Percentiles rank a stretch among this genome's conserved stretches.
Conservation (phyloP, 2,329 filamentous ascomycete species). For the Sarocladiaceae sp. region DNA sequence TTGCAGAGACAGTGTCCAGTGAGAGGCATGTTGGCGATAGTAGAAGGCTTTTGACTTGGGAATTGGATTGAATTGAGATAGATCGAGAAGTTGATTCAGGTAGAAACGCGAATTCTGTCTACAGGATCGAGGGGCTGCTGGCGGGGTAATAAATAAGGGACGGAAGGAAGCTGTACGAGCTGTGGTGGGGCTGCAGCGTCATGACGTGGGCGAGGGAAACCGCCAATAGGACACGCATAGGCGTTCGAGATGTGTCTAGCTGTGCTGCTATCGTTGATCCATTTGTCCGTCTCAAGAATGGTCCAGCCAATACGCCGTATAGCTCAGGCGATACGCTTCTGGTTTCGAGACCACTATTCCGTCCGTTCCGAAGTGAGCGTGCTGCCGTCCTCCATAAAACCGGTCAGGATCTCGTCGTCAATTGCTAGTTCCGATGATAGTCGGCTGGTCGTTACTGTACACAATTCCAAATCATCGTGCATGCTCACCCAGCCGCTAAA, state of each 20-base stretch:
- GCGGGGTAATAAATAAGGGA: slow-evolving; percentile 20
- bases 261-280: too few relatives aligned
- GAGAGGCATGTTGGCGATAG: slow-evolving; percentile 53
- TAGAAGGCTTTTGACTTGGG: neutral
- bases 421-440: neutral
- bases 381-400: too few relatives aligned
- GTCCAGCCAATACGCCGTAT: too few relatives aligned
- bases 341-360: too few relatives aligned
- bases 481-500: neutral
- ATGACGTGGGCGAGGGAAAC: slow-evolving; percentile 19
- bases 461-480: slow-evolving; percentile 8
- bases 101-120: too few relatives aligned
- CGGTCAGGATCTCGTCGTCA: neutral
- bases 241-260: too few relatives aligned
- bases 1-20: slow-evolving; percentile 69
- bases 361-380: too few relatives aligned
- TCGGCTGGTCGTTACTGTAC: neutral
- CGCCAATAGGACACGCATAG: neutral
- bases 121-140: slow-evolving; percentile 9
- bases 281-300: too few relatives aligned
- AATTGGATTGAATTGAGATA: neutral
- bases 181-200: slow-evolving; percentile 22
- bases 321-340: too few relatives aligned
- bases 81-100: neutral
- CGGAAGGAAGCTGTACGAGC: slow-evolving; percentile 10